Conservation (phyloP, 305 asterid species). For the Caryopteris hybrid region DNA sequence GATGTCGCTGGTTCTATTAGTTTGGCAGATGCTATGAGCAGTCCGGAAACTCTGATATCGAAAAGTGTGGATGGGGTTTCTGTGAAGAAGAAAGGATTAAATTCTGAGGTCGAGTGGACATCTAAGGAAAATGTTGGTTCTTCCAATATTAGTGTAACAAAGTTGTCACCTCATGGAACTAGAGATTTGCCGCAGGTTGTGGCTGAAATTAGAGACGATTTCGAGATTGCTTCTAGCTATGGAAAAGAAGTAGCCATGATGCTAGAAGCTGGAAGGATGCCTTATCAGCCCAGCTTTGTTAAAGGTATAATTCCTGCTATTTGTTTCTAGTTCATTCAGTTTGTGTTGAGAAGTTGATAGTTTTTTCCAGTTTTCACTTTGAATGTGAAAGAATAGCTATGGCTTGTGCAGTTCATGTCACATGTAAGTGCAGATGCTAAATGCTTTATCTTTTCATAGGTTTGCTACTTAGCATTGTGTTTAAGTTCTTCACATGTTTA, state of each 20-base stretch:
- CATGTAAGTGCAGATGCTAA: no score
- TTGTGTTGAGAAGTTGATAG: background rate
- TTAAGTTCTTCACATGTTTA: background rate
- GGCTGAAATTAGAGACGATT: conserved; percentile 89
- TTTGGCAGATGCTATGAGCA: conserved; percentile 51
- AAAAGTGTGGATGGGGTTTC: conserved; percentile 60
- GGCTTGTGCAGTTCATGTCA: no score
- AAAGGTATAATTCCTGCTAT: conserved; percentile 50
- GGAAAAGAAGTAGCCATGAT: conserved; percentile 87
- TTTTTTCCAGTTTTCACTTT: background rate
- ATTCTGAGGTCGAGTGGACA: conserved; percentile 70
- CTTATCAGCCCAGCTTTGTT: conserved; percentile 68
- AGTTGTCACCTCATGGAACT: conserved; percentile 60
- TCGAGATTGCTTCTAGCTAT: conserved; percentile 69
- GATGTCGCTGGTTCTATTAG: conserved; percentile 44
- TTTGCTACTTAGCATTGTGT: background rate
- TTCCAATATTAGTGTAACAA: conserved; percentile 48
- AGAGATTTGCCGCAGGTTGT: conserved; percentile 83
- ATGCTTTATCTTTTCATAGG: background rate
- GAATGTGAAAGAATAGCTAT: no score
- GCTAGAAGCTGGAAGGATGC: conserved; percentile 95
- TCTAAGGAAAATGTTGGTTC: conserved; percentile 64
- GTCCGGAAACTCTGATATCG: conserved; percentile 41
- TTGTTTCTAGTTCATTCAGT: background rate
- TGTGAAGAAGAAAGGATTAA: conserved; percentile 71